These are phyloP conservation scores for Pittosporum tobira DNA, from an alignment of 129 eudicot genomes.

Conservation along the genomic window DNA sequence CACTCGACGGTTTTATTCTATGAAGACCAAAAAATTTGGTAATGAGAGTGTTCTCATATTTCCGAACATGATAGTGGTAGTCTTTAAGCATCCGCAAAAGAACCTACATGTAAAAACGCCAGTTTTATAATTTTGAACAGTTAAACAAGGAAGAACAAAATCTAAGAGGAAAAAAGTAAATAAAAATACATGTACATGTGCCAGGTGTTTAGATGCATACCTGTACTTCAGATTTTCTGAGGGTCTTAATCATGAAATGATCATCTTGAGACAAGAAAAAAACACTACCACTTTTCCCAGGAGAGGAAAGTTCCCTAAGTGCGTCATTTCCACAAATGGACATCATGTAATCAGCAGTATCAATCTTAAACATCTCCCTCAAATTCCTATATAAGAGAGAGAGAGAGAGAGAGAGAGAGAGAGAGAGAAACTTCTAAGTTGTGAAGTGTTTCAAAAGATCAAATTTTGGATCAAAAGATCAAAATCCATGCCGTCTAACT, in stretches of 20 bases:
- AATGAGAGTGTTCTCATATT: constrained; percentile 76
- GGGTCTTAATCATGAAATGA: constrained; percentile 92
- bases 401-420: constrained; percentile 3
- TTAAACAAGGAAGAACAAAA: constrained; percentile 4
- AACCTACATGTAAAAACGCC: constrained; percentile 41
- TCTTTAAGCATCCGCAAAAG: constrained; percentile 92
- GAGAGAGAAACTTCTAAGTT: not conserved
- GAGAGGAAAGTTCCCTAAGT: constrained; percentile 91
- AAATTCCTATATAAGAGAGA: constrained; percentile 42
- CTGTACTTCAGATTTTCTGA: constrained; percentile 92
- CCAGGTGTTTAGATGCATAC: constrained; percentile 25
- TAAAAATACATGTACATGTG: not conserved
- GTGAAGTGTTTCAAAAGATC: not conserved
- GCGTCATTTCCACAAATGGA: constrained; percentile 97
- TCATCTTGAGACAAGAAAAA: constrained; percentile 96
- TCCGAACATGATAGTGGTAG: constrained; percentile 68
- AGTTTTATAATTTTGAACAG: constrained; percentile 7
- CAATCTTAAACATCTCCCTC: constrained; percentile 92
- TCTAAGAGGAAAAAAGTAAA: not conserved
- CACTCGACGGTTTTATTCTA: constrained; percentile 86
- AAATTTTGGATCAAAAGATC: not conserved
- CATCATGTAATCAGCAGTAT: constrained; percentile 98
- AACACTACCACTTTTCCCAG: constrained; percentile 98
- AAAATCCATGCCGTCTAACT: not conserved
- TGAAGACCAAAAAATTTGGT: constrained; percentile 98